Evolutionary conservation across 352 stramenopile species (phyloP), one percentile per base, ranked within the genome.

Genomic region (Phytophthora fragariaefolia): DNA sequence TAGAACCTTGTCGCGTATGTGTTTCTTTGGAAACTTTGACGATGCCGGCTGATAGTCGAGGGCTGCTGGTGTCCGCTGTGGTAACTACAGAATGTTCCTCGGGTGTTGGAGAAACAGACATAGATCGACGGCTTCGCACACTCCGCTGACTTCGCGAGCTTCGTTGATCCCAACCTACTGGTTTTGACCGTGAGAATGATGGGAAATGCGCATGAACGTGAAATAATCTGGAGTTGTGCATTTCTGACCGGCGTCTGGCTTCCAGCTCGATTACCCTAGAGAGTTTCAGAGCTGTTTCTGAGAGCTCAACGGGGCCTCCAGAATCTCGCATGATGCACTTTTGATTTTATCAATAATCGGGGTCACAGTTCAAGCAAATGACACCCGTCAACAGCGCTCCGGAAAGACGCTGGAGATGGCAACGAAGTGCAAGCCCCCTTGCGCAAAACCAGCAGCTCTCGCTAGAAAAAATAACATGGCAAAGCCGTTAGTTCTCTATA

Each of bases 241-340:
- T 22, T 10, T 62, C 67, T 12, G 80, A 87, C 1, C 68, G 64
- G 1, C 82, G 80, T 57, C 85, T 77, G 12, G 76, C 71, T 46
- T 91, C 82, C 4, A 76, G 76, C 48, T 92, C 79, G 43, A 91
- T 92, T 24, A 92, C 82, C 36, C 78, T 69, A 1, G 84, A 91
- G 8, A 92, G 77, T 52, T 78, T 83, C 9, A 91, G 66, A 40
- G 82, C 84, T 20, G 80, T 92, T 12, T 85, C 76, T 8, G 82
- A 74, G 15, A 92, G 73, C 57, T 81, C 76, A 13, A 68, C 49
- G 13, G 48, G 4, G 2, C 27, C 54, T 45, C 12, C n/a, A 40
- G 46, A 56, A n/a, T 24, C 53, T 46, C 24, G 28, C 51, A 68
- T 68, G 60, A 58, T 40, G 24, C 56, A 5, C 50, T 36, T 24